Conservation (phyloP, 1,139 yeast genomes). For the Magnusiomyces sp. region DNA sequence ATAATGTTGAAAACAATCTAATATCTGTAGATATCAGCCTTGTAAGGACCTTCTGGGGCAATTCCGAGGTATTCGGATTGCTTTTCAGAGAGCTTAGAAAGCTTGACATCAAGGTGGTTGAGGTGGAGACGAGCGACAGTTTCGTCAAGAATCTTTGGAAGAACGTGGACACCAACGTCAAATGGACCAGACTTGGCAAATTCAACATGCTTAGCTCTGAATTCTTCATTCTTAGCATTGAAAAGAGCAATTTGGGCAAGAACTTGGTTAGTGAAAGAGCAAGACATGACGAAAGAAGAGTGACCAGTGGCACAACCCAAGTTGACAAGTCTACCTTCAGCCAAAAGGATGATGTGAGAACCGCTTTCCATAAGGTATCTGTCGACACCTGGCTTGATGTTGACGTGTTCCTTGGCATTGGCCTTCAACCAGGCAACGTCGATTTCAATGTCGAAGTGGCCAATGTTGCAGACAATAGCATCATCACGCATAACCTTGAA, state of each 20-base stretch:
- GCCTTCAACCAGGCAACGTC: conserved; percentile 98
- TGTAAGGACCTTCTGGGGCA: conserved; percentile 93
- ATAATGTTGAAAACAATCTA: conserved; percentile 33
- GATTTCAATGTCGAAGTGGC: conserved; percentile 98
- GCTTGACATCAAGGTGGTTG: conserved; percentile 87
- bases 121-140: conserved; percentile 97
- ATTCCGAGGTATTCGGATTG: conserved; percentile 96
- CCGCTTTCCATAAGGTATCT: conserved; percentile 88
- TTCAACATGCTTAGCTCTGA: conserved; percentile 80
- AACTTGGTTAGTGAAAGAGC: conserved; percentile 99
- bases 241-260: conserved; percentile 97
- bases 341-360: conserved; percentile 91
- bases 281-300: conserved; percentile 98
- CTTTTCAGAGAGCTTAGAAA: conserved; percentile 64
- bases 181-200: conserved; percentile 91
- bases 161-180: conserved; percentile 86
- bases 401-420: conserved; percentile 80
- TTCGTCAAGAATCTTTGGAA: conserved; percentile 98
- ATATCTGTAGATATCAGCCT: conserved; percentile 98
- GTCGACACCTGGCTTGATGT: conserved; percentile 99
- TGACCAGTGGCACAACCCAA: conserved; percentile 99
- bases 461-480: conserved; percentile 99
- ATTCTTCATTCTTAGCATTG: conserved; percentile 77
- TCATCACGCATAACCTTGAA: conserved; percentile 95
- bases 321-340: conserved; percentile 99